phyloP scores from a whole-genome alignment of 1,284 basidiomycete genomes.

The Rhizopogon parksii region DNA sequence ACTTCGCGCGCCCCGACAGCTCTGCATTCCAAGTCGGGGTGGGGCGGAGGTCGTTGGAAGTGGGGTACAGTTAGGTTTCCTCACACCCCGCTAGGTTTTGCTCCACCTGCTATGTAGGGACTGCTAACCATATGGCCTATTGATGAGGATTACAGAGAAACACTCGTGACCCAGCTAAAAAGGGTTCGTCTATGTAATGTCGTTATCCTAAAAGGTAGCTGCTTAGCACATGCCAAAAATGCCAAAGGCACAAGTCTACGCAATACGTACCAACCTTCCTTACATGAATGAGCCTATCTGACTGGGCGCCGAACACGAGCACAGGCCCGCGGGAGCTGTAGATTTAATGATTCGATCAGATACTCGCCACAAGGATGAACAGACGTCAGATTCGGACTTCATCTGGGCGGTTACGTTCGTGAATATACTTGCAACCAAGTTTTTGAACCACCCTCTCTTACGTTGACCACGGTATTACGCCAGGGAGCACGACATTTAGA shows the following conservation, averaged over 20 bases:
- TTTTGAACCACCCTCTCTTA: background rate
- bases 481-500: background rate
- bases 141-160: background rate
- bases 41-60: no score
- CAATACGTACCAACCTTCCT: conserved; percentile 1
- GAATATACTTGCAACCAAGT: background rate
- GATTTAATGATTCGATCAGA: background rate
- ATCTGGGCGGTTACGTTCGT: background rate
- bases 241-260: background rate
- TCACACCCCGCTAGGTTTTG: background rate
- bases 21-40: no score
- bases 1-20: background rate
- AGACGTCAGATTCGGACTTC: no score
- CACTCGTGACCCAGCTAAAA: background rate
- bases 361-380: background rate
- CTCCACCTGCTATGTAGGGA: background rate
- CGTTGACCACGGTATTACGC: background rate
- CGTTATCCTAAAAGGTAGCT: background rate
- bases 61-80: background rate
- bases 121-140: background rate
- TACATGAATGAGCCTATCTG: background rate
- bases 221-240: conserved; percentile 1
- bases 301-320: conserved; percentile 1
- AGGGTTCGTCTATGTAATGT: background rate
- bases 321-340: conserved; percentile 1